phyloP scores from a whole-genome alignment of 768 basidiomycete species.

The Saitozyma podzolica region DNA sequence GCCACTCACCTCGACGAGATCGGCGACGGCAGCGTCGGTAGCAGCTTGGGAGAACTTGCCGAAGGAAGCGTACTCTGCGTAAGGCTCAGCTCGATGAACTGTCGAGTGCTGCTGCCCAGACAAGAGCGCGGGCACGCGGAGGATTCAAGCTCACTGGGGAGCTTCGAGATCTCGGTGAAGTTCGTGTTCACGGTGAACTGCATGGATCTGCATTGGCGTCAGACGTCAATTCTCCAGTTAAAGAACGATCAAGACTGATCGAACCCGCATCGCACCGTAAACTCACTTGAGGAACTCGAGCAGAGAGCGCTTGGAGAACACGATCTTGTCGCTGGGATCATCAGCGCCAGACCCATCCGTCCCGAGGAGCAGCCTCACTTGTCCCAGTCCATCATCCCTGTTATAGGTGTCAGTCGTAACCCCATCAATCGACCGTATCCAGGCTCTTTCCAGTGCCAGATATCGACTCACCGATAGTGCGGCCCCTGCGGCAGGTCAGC shows the following conservation, averaged over 20 bases:
- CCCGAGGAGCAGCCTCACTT: slow-evolving; percentile 24
- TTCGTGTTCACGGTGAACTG: slow-evolving; percentile 46
- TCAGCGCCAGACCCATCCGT: slow-evolving; percentile 3
- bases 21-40: slow-evolving; percentile 50
- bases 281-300: slow-evolving; percentile 52
- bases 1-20: slow-evolving; percentile 48
- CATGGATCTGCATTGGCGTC: slow-evolving; percentile 17
- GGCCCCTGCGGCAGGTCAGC: not conserved
- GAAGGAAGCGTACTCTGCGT: slow-evolving; percentile 50
- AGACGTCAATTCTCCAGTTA: not conserved
- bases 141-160: slow-evolving; percentile 43
- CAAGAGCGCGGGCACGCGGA: not conserved
- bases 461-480: not conserved
- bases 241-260: not conserved
- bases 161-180: slow-evolving; percentile 47
- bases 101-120: not conserved
- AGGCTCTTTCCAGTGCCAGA: not conserved
- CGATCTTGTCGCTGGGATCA: slow-evolving; percentile 45
- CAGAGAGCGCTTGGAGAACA: slow-evolving; percentile 52
- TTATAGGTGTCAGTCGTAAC: not conserved
- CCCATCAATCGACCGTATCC: not conserved
- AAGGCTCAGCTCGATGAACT: not conserved
- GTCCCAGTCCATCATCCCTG: slow-evolving; percentile 52
- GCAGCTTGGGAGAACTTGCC: slow-evolving; percentile 48
- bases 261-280: not conserved